Percentiles rank a stretch among this genome's conserved stretches.
Evolutionary conservation across 75 land plant genomes (phyloP).

Genomic region (Cryptomeria japonica): DNA sequence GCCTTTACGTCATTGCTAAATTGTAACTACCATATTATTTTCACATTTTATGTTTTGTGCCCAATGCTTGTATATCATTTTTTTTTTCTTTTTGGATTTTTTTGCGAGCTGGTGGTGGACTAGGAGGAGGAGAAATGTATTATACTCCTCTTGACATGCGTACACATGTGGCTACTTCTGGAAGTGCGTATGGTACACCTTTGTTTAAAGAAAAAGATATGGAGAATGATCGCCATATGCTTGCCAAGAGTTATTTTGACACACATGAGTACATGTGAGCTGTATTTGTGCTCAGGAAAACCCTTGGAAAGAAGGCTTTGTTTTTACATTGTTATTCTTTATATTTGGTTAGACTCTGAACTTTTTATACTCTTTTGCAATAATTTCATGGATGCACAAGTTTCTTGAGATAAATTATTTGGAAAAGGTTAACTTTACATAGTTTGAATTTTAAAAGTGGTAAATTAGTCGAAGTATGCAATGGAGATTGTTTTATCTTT

Average conservation of each 20-base stretch:
- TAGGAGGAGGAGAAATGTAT: too few species aligned
- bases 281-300: slow-evolving; percentile 71
- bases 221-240: slow-evolving; percentile 60
- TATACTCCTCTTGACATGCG: too few species aligned
- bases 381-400: neutral
- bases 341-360: slow-evolving; percentile 60
- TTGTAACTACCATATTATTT: slow-evolving; percentile 43
- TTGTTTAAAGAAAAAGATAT: slow-evolving; percentile 20
- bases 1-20: slow-evolving; percentile 87
- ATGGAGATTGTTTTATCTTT: too few species aligned
- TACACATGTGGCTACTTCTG: too few species aligned
- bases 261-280: slow-evolving; percentile 86
- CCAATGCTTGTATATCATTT: too few species aligned
- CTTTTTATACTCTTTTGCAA: slow-evolving; percentile 3
- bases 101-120: too few species aligned
- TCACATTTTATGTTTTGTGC: neutral
- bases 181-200: neutral
- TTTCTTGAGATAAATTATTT: neutral
- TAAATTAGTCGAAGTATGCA: too few species aligned
- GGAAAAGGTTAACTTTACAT: neutral
- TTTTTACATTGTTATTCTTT: slow-evolving; percentile 87
- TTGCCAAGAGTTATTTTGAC: slow-evolving; percentile 87
- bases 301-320: slow-evolving; percentile 65
- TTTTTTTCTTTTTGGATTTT: too few species aligned
- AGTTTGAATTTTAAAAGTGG: neutral